Conservation (phyloP, 2,329 filamentous ascomycete species). For the Ascochyta viciae-villosae region DNA sequence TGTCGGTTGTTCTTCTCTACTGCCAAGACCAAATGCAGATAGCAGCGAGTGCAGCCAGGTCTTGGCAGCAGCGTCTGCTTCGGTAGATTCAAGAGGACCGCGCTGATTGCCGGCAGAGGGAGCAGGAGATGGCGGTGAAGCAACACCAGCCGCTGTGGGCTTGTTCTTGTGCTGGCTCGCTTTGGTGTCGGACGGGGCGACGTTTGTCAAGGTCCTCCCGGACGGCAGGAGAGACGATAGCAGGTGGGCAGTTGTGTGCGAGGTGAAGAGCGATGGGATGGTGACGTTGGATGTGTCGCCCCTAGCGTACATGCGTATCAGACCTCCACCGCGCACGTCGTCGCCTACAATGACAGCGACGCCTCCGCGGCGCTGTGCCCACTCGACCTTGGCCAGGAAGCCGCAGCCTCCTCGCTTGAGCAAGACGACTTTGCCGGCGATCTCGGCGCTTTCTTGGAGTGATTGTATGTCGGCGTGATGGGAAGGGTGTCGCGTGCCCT, state of each 20-base stretch:
- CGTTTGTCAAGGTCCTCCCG: constrained; percentile 54
- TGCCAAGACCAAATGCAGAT: constrained; percentile 52
- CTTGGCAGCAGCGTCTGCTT: constrained; percentile 8
- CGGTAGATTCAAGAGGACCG: background rate
- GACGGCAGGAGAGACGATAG: constrained; percentile 82
- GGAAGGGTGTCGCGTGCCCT: constrained; percentile 16
- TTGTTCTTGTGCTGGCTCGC: constrained; percentile 67
- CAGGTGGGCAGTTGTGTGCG: constrained; percentile 90
- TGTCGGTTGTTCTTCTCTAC: constrained; percentile 17
- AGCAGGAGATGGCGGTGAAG: background rate
- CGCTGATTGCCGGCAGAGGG: constrained; percentile 19
- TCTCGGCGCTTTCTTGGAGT: constrained; percentile 89
- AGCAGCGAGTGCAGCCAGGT: constrained; percentile 58
- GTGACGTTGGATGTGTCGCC: constrained; percentile 95
- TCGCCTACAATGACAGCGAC: constrained; percentile 93
- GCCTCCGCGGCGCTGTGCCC: constrained; percentile 90
- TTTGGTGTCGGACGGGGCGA: constrained; percentile 54
- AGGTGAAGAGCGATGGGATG: constrained; percentile 94
- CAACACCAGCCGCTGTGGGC: constrained; percentile 41
- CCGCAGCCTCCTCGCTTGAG: constrained; percentile 93
- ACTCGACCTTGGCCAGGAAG: constrained; percentile 96
- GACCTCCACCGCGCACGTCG: constrained; percentile 82
- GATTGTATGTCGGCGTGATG: constrained; percentile 88
- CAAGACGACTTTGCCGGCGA: constrained; percentile 89
- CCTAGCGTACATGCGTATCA: constrained; percentile 98